phyloP scores from a whole-genome alignment of 2,329 filamentous ascomycete species.

The Pezicula neosporulosa region DNA sequence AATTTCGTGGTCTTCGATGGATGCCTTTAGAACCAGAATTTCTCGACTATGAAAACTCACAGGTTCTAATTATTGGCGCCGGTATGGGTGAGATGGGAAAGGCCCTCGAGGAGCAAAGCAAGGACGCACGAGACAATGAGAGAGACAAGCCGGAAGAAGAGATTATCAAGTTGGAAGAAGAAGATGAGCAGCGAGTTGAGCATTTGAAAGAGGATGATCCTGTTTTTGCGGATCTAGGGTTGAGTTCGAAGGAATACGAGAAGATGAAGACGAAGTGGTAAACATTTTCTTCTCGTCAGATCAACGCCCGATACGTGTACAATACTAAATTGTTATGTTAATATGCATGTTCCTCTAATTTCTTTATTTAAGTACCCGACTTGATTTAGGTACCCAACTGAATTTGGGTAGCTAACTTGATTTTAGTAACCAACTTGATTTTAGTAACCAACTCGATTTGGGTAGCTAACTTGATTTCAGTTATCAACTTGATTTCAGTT shows the following conservation, averaged over 20 bases:
- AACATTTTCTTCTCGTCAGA: constrained; percentile 5
- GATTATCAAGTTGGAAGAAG: constrained; percentile 70
- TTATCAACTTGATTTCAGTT: no score
- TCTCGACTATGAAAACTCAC: constrained; percentile 70
- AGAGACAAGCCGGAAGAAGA: constrained; percentile 67
- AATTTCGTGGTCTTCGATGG: constrained; percentile 74
- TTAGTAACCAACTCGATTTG: no score
- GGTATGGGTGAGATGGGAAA: constrained; percentile 50
- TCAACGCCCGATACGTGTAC: no score
- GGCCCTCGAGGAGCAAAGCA: constrained; percentile 50
- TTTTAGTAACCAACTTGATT: no score
- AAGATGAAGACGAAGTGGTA: constrained; percentile 60
- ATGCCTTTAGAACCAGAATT: constrained; percentile 68
- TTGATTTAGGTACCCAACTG: no score
- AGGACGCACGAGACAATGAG: constrained; percentile 51
- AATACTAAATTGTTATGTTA: no score
- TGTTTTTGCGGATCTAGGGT: constrained; percentile 47
- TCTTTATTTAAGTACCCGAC: no score
- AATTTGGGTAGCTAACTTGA: no score
- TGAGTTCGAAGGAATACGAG: constrained; percentile 62
- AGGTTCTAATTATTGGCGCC: constrained; percentile 77
- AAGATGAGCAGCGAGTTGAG: constrained; percentile 48
- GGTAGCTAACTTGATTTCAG: no score
- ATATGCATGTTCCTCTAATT: no score
- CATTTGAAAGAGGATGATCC: constrained; percentile 43